Evolutionary conservation across 2,329 filamentous ascomycete species (phyloP), one percentile per base, ranked within the genome.

Genomic region (Scytalidium sp.): DNA sequence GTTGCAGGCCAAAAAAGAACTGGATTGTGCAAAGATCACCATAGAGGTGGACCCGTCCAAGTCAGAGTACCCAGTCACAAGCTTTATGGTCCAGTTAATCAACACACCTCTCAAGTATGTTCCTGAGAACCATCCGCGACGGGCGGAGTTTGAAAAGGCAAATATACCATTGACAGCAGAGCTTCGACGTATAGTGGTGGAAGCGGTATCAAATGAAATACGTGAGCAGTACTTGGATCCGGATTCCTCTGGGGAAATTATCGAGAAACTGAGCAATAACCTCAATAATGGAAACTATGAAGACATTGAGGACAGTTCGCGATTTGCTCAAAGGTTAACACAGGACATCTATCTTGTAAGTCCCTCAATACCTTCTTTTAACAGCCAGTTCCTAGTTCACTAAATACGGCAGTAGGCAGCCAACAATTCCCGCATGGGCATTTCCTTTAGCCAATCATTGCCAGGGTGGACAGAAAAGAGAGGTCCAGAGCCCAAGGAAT

Each of bases 71-170:
- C 48, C 48, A 2, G 48, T 46, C 17, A 36, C 39, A 10, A 25
- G 41, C 17, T 51, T 51, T 19, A 22, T 41, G 11, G 44, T 51
- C 29, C 23, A 19, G 11, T 29, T 25, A 20, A 45, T 45, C 23
- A 25, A 27, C 17, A 51, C 45, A 9, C 49, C 49, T 15, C 15
- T 51, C 6, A 47, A 51, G 39, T 51, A 23, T 19, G 41, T 51
- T 22, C 49, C 44, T 2, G 19, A 47, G 17, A 41, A 47, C 21
- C 21, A 46, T 36, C 48, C 43, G 9, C 20, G 10, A n/a, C 19
- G 45, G 20, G 13, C 25, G 11, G 15, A 41, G 19, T 51, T 43
- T 29, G 45, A 51, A 20, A 47, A 45, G n/a, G 49, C 40, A 7
- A 22, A 47, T 21, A 19, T 9, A 19, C 44, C 45, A 2, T 45